phyloP scores from a whole-genome alignment of 345 rosid species.

The Syzygium jambos region DNA sequence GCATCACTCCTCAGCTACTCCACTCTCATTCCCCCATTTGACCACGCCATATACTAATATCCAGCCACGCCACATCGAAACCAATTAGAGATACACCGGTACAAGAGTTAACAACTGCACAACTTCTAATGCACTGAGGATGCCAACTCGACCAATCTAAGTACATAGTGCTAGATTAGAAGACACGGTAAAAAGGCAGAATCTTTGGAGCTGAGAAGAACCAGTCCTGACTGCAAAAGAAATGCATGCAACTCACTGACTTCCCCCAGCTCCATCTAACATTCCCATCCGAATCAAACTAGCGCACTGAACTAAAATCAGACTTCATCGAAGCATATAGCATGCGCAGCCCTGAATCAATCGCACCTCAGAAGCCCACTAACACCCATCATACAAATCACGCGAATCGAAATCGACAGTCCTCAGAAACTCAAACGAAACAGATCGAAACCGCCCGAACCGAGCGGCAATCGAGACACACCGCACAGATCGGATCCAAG shows the following conservation, averaged over 20 bases:
- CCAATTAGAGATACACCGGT: not conserved
- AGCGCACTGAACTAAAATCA: not conserved
- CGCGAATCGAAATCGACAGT: not conserved
- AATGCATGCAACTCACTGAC: not conserved
- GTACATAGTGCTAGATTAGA: not conserved
- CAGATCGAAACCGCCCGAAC: not conserved
- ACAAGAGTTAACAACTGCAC: not conserved
- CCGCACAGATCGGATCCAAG: constrained; percentile 3
- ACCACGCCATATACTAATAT: not conserved
- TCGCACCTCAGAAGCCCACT: not conserved
- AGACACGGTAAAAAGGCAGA: not conserved
- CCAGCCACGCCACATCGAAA: not conserved
- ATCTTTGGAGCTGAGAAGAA: not conserved
- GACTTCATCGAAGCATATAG: not conserved
- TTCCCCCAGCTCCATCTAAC: not conserved
- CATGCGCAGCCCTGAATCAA: not conserved
- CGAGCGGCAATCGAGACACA: not conserved
- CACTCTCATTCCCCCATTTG: not conserved
- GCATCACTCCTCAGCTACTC: not conserved
- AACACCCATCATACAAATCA: not conserved
- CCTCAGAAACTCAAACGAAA: not conserved
- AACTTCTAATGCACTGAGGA: not conserved
- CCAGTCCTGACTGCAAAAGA: not conserved
- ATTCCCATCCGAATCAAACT: not conserved
- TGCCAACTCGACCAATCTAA: not conserved